phyloP scores from a whole-genome alignment of 352 stramenopile species.

The Phytophthora fragariaefolia region DNA sequence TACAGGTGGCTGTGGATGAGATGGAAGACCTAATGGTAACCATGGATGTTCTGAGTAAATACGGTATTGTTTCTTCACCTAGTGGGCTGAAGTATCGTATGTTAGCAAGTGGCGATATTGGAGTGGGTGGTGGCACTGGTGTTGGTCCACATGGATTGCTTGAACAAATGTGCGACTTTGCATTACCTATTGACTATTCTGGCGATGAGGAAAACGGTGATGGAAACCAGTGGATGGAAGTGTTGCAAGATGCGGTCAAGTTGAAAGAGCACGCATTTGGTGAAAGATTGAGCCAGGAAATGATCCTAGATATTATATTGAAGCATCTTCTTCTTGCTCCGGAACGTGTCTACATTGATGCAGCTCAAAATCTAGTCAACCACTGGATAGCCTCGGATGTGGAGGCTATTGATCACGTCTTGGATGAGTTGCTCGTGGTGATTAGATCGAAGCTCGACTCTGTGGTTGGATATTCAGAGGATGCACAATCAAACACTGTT shows the following conservation, averaged over 20 bases:
- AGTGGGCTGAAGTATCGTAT: constrained; percentile 53
- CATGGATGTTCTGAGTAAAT: constrained; percentile 74
- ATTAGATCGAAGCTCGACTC: constrained; percentile 46
- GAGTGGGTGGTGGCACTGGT: background rate
- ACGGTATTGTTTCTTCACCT: constrained; percentile 37
- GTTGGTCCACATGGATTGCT: constrained; percentile 43
- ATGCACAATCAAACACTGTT: constrained; percentile 31
- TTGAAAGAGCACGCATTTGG: constrained; percentile 79
- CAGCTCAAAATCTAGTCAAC: constrained; percentile 51
- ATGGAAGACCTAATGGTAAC: constrained; percentile 77
- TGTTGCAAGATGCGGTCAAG: constrained; percentile 70
- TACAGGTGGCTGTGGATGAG: constrained; percentile 77
- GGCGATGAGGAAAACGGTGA: constrained; percentile 15
- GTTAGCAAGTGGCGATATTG: constrained; percentile 35
- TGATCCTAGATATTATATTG: constrained; percentile 61
- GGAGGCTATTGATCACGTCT: constrained; percentile 49
- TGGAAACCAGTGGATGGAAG: constrained; percentile 52
- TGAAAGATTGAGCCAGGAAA: constrained; percentile 59
- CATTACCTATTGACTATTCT: constrained; percentile 28
- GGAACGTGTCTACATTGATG: constrained; percentile 30
- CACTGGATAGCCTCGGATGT: constrained; percentile 63
- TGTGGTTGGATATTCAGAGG: constrained; percentile 40
- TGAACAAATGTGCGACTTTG: constrained; percentile 59
- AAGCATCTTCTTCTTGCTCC: constrained; percentile 55
- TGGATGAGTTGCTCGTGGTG: constrained; percentile 43